Evolutionary conservation across 495 filamentous ascomycete genomes (phyloP).

Genomic region (Umbilicaria muhlenbergii): DNA sequence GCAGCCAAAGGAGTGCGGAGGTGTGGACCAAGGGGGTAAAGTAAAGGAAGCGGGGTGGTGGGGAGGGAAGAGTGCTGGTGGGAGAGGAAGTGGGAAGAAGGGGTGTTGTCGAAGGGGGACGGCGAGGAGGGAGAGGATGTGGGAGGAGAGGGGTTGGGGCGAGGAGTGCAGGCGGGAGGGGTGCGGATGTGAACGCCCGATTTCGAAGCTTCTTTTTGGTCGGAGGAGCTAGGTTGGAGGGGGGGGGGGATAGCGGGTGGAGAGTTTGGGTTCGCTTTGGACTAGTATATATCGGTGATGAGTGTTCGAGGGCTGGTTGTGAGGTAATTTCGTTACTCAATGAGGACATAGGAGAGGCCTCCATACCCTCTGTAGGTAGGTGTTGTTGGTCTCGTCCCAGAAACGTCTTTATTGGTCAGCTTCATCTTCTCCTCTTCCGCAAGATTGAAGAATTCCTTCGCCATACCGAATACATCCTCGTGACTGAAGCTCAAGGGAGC

Average conservation of each 20-base stretch:
- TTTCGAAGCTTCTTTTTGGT: slow-evolving; percentile 34
- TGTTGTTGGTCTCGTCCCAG: slow-evolving; percentile 21
- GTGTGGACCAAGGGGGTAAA: too few species aligned
- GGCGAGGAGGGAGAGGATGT: slow-evolving; percentile 27
- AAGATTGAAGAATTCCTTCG: slow-evolving; percentile 25
- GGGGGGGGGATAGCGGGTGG: slow-evolving; percentile 29
- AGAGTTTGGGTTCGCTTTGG: neutral
- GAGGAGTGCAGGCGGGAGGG: slow-evolving; percentile 11
- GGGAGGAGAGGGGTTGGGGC: slow-evolving; percentile 22
- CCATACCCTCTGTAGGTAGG: slow-evolving; percentile 23
- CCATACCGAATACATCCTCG: slow-evolving; percentile 24
- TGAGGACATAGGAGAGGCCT: neutral
- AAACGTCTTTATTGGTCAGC: slow-evolving; percentile 27
- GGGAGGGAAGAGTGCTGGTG: too few species aligned
- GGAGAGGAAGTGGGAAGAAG: too few species aligned
- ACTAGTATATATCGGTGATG: too few species aligned
- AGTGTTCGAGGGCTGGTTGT: neutral
- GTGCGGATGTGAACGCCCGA: too few species aligned
- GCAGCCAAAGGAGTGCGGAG: too few species aligned
- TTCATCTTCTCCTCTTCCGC: slow-evolving; percentile 21
- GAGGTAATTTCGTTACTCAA: too few species aligned
- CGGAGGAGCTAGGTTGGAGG: slow-evolving; percentile 21
- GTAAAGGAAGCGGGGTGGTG: too few species aligned
- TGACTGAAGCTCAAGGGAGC: slow-evolving; percentile 23
- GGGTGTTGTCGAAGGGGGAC: too few species aligned